Evolutionary conservation across 345 rosid species (phyloP).

Genomic region (Eucalyptus melliodora): DNA sequence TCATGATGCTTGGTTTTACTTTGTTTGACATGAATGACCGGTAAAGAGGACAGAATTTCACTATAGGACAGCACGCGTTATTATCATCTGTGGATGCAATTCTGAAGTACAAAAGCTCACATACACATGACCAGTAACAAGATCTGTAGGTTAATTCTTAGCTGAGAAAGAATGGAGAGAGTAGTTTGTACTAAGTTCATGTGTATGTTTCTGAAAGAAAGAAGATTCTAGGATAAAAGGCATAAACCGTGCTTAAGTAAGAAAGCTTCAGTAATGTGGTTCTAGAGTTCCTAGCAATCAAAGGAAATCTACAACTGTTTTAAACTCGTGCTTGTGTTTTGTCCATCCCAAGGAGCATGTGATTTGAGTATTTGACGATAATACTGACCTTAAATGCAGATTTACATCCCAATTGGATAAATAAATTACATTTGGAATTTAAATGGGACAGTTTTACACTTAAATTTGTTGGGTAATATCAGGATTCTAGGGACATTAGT

Average conservation of each 20-base stretch:
- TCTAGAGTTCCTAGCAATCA: background rate
- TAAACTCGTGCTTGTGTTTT: background rate
- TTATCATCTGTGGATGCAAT: background rate
- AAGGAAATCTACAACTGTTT: background rate
- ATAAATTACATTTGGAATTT: background rate
- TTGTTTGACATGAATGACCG: background rate
- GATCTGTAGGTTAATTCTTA: background rate
- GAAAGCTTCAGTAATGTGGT: background rate
- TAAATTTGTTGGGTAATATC: background rate
- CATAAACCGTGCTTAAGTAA: background rate
- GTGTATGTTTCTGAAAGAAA: background rate
- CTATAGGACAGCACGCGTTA: background rate
- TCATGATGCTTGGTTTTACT: background rate
- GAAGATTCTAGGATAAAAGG: background rate
- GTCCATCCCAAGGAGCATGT: background rate
- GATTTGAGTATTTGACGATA: background rate
- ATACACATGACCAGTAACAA: background rate
- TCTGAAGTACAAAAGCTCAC: background rate
- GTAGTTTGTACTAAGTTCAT: background rate
- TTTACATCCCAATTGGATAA: background rate
- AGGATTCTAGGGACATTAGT: background rate
- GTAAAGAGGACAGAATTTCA: background rate
- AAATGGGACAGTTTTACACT: background rate
- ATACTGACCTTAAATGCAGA: background rate
- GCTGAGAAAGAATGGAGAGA: background rate